phyloP scores from a whole-genome alignment of 2,329 filamentous ascomycete species.

The Colletotrichum musae region DNA sequence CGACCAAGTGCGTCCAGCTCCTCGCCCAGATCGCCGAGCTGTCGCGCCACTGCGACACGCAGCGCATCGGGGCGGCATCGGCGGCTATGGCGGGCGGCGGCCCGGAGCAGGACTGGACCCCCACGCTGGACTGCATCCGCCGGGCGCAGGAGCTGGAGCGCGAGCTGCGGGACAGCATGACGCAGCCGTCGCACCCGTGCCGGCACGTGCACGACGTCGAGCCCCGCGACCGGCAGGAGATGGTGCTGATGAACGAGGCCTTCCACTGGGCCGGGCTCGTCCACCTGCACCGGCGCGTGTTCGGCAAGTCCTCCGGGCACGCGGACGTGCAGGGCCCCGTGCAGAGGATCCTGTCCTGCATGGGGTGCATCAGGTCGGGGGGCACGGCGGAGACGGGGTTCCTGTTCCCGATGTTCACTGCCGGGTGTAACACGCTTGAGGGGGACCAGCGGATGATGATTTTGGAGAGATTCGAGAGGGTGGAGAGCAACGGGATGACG shows the following conservation, averaged over 20 bases:
- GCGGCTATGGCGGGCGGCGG: no score
- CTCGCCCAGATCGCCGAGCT: conserved; percentile 81
- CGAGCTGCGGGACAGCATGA: conserved; percentile 72
- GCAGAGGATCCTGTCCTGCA: conserved; percentile 71
- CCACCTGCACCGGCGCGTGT: conserved; percentile 81
- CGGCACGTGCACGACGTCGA: conserved; percentile 63
- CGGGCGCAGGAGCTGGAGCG: conserved; percentile 72
- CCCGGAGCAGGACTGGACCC: conserved; percentile 65
- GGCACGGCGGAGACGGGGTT: conserved; percentile 82
- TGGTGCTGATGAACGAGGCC: conserved; percentile 80
- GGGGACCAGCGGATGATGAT: conserved; percentile 71
- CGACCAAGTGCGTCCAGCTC: conserved; percentile 77
- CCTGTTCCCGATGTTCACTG: conserved; percentile 87
- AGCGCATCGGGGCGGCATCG: conserved; percentile 67
- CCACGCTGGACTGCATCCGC: conserved; percentile 65
- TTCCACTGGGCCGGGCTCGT: conserved; percentile 86
- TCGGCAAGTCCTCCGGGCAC: conserved; percentile 72
- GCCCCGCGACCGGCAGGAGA: conserved; percentile 71
- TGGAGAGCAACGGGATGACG: conserved; percentile 82
- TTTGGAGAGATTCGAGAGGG: conserved; percentile 74
- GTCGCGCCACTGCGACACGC: conserved; percentile 76
- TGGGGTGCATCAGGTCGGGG: conserved; percentile 74
- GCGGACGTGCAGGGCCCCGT: conserved; percentile 75
- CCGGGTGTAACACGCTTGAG: conserved; percentile 80
- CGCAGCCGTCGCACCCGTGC: conserved; percentile 57